These are phyloP conservation scores for Magnusiomyces clavatus DNA, from an alignment of 1,139 yeast species.

Conservation along the genomic window DNA sequence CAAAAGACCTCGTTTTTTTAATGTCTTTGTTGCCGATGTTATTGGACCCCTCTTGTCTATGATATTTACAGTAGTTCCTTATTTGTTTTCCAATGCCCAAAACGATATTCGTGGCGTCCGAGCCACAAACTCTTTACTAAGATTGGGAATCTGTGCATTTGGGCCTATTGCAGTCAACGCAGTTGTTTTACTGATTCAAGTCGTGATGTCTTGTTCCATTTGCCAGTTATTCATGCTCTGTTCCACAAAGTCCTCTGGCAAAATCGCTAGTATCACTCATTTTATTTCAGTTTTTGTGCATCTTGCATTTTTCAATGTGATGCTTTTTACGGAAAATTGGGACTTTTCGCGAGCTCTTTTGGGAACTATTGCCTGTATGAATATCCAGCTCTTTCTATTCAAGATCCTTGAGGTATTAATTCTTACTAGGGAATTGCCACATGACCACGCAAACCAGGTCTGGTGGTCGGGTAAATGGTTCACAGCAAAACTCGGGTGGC, in stretches of 20 bases:
- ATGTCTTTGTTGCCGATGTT: conserved; percentile 47
- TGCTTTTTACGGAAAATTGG: conserved; percentile 61
- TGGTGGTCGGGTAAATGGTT: conserved; percentile 91
- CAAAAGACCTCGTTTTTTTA: conserved; percentile 41
- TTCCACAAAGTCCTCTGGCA: conserved; percentile 92
- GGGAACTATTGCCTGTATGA: conserved; percentile 49
- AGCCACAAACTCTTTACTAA: conserved; percentile 46
- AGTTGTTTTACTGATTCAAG: conserved; percentile 37
- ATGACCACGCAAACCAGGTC: conserved; percentile 50
- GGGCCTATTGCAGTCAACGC: conserved; percentile 49
- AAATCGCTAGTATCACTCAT: conserved; percentile 88
- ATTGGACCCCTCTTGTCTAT: conserved; percentile 42
- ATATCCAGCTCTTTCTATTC: conserved; percentile 48
- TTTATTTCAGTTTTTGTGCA: conserved; percentile 60
- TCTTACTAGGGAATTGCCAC: conserved; percentile 53
- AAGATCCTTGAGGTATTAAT: conserved; percentile 40
- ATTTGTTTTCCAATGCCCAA: conserved; percentile 62
- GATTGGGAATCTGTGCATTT: conserved; percentile 45
- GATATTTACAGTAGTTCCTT: conserved; percentile 46
- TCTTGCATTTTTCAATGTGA: conserved; percentile 47
- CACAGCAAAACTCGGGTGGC: conserved; percentile 50
- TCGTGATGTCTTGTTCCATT: conserved; percentile 43
- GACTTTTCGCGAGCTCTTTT: conserved; percentile 49
- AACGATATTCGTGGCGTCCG: conserved; percentile 45
- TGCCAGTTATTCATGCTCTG: conserved; percentile 75